Percentiles rank a stretch among this genome's conserved stretches.
phyloP scores from a whole-genome alignment of 1,284 basidiomycete species.

The Ceratobasidium sp. region DNA sequence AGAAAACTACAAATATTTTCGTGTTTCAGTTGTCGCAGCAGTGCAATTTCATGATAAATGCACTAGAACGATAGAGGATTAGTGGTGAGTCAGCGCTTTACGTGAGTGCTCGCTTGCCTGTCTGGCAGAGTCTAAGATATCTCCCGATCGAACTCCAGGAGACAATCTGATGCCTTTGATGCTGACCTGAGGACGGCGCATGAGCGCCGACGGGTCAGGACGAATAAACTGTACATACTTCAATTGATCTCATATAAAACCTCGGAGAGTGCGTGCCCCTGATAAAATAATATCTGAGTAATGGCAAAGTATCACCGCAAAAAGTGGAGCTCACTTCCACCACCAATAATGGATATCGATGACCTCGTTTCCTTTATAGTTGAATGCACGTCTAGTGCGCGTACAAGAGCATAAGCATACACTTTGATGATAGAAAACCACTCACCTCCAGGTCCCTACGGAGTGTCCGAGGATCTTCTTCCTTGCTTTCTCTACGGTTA shows the following conservation, averaged over 20 bases:
- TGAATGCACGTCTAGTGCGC: background rate
- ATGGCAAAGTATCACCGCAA: background rate
- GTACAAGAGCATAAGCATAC: background rate
- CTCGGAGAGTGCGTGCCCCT: conserved; percentile 5
- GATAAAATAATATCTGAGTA: background rate
- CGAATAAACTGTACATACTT: background rate
- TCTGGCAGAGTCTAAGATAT: background rate
- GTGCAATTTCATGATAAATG: conserved; percentile 9
- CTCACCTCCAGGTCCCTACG: conserved; percentile 18
- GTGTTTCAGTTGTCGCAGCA: conserved; percentile 14
- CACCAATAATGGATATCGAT: too few species aligned
- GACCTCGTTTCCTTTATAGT: background rate
- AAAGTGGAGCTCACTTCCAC: too few species aligned
- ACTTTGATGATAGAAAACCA: background rate
- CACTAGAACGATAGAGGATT: background rate
- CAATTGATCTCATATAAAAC: background rate
- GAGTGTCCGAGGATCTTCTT: conserved; percentile 24
- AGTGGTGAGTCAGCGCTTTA: background rate
- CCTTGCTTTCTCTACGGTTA: background rate
- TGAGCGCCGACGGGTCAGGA: background rate
- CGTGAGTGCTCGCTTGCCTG: background rate
- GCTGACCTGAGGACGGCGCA: background rate
- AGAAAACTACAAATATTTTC: background rate
- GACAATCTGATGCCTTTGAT: conserved; percentile 2
- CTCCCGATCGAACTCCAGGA: conserved; percentile 3